These are phyloP conservation scores for Cutaneotrichosporon dermatis DNA, from an alignment of 1,284 basidiomycete genomes.

Conservation along the genomic window DNA sequence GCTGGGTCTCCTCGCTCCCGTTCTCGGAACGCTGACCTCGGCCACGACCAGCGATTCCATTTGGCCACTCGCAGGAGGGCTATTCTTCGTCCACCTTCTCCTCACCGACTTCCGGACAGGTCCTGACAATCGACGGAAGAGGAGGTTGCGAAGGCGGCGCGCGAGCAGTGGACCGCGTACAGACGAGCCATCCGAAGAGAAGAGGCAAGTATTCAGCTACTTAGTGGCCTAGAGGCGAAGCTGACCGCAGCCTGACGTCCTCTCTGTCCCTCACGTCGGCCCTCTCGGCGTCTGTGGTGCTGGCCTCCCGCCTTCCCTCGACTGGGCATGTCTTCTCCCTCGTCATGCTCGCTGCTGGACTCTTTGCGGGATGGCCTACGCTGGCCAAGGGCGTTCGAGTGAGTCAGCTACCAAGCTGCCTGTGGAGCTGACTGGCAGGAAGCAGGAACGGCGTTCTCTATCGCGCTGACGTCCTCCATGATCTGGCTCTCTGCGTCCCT, in stretches of 20 bases:
- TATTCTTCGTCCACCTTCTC: conserved; percentile 62
- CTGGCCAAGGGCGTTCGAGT: conserved; percentile 75
- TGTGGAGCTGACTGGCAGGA: conserved; percentile 23
- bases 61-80: conserved; percentile 75
- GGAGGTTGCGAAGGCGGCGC: conserved; percentile 14
- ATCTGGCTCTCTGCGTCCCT: conserved; percentile 32
- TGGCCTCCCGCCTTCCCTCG: conserved; percentile 80
- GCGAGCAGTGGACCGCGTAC: conserved; percentile 12
- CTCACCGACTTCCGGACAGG: conserved; percentile 62
- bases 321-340: conserved; percentile 87
- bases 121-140: conserved; percentile 28
- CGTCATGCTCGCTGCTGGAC: conserved; percentile 75
- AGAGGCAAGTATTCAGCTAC: conserved; percentile 12
- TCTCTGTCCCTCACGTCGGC: conserved; percentile 93
- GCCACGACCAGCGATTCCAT: conserved; percentile 95
- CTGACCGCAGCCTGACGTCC: conserved; percentile 64
- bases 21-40: conserved; percentile 84
- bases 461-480: conserved; percentile 33
- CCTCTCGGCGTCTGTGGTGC: conserved; percentile 85
- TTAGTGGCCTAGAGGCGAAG: background rate
- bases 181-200: conserved; percentile 28
- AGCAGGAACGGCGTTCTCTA: conserved; percentile 31
- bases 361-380: conserved; percentile 80
- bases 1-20: conserved; percentile 82
- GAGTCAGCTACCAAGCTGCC: conserved; percentile 23